A percentile compares a stretch with the other conserved stretches of the same genome.
phyloP scores from a whole-genome alignment of 1,284 basidiomycete species.

The Fomes fomentarius region DNA sequence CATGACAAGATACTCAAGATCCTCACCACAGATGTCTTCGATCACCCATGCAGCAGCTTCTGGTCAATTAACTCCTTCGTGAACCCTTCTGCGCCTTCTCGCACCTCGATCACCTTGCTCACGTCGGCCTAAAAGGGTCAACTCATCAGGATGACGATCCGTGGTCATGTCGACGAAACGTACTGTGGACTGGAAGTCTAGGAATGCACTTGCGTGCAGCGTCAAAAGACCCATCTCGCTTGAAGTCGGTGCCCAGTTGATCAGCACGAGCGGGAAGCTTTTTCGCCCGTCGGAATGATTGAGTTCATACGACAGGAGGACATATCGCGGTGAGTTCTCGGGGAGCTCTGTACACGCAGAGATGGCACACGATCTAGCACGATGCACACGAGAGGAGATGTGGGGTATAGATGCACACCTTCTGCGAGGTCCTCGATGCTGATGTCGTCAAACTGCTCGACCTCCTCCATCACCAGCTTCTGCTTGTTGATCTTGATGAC shows the following conservation, averaged over 20 bases:
- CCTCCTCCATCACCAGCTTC: constrained; percentile 79
- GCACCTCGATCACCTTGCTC: constrained; percentile 77
- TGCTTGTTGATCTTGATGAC: constrained; percentile 88
- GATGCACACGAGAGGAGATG: constrained; percentile 1
- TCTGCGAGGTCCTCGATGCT: constrained; percentile 84
- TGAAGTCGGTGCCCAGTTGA: constrained; percentile 85
- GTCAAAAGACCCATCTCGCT: constrained; percentile 81
- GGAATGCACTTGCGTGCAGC: constrained; percentile 80
- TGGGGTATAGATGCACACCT: constrained; percentile 52
- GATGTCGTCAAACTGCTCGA: constrained; percentile 77
- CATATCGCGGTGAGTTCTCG: constrained; percentile 87
- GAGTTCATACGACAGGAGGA: constrained; percentile 84
- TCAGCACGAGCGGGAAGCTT: constrained; percentile 81
- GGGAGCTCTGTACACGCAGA: constrained; percentile 72
- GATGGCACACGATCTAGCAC: constrained; percentile 5
- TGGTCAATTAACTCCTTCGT: constrained; percentile 74
- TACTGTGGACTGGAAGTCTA: constrained; percentile 80
- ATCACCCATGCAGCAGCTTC: constrained; percentile 49
- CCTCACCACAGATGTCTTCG: neutral
- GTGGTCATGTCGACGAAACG: constrained; percentile 28
- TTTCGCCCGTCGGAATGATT: constrained; percentile 83
- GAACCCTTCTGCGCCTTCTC: constrained; percentile 80
- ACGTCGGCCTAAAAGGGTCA: constrained; percentile 61
- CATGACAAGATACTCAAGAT: neutral
- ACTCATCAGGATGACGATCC: neutral